Base-by-base conservation (phyloP, 352 stramenopile species). In the Phytophthora pinifolia region DNA sequence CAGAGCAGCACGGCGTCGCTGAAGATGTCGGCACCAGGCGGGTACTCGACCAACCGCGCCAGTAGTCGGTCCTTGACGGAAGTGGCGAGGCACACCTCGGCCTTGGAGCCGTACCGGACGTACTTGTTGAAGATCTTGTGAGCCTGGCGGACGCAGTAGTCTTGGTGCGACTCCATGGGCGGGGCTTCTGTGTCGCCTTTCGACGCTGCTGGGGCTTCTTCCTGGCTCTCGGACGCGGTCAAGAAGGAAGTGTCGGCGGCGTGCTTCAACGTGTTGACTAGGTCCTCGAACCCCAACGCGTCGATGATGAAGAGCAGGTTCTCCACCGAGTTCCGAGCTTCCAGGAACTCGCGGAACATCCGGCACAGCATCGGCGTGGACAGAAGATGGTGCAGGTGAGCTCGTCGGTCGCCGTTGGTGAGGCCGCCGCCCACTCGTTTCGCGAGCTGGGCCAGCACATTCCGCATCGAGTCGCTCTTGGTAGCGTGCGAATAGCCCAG, bases 121-220 rank as follows among this genome's bases (percentile, higher is more conserved):
- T 85, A 89, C 54, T 89, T 89, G 60, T 79, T 88, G 55, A 86
- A 89, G 61, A 86, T 88, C 38, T 89, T 89, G 36, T 86, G 74
- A 3, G 78, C 74, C 27, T 87, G 70, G 1, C 76, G 72, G 31
- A 85, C 56, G 15, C 74, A 83, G 27, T 82, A 89, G 35, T 86
- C 76, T 34, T 83, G 56, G 12, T 76, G 72, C 2, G 74, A 83
- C 6, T 59, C 39, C 13, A 73, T 39, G 0, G 44, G 52, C 2
- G 44, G 52, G 1, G 46, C 9, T 12, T 61, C 57, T 1, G 9
- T 13, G 15, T 55, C 49, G 8, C 30, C 43, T 31, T 25, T 30
- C 25, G 12, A 30, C 30, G 33, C 47, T 46, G 39, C 17, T 8
- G 29, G 32, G 3, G 44, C 32, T 31, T 30, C 25, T 30, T 46